Base-by-base conservation (phyloP, 495 filamentous ascomycete genomes). In the Opeltia flavorubescens region DNA sequence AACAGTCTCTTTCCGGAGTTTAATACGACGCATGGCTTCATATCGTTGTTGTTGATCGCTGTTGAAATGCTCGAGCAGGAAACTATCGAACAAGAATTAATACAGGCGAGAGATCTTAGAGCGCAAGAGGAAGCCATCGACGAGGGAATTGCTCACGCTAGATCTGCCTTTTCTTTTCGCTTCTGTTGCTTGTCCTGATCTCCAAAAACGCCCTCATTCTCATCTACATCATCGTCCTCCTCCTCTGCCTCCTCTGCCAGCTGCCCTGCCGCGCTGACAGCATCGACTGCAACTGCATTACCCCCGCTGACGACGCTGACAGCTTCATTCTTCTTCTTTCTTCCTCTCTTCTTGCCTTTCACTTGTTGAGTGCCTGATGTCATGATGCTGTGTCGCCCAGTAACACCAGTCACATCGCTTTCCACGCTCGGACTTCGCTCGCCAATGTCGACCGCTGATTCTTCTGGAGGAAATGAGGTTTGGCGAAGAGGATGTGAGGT, bases 401-500 rank as follows among this genome's bases (percentile, higher is more conserved):
- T 74, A 40, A 67, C 80, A 38, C 80, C 83, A 36, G 79, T 84
- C 1, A 85, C 76, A 47, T 76, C 72, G 55, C 81, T 81, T 13
- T 76, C 74, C 36, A 77, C 71, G 20, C 75, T 81, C 2, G 84
- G 83, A 7, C 79, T 82, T 48, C 82, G 76, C 33, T 25, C 33
- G 55, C 61, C 60, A 4, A 54, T 58, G 39, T 69, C 62, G 27
- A 71, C 58, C 23, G 58, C 61, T 1, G 59, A 54, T 51, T 74
- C 70, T 41, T 74, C 67, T 3, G 76, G 83, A 0, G 86, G 83
- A 62, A 93, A 94, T 0, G 88, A 89, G 41, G 88, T 91, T 56
- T 94, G 86, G 25, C 88, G 83, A 17, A 95, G 80, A 8, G 84
- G 84, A 59, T 93, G 86, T 6, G 71, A 69, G 15, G 77, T 76